phyloP scores from a whole-genome alignment of 352 stramenopile genomes.

The Phytophthora gonapodyides region DNA sequence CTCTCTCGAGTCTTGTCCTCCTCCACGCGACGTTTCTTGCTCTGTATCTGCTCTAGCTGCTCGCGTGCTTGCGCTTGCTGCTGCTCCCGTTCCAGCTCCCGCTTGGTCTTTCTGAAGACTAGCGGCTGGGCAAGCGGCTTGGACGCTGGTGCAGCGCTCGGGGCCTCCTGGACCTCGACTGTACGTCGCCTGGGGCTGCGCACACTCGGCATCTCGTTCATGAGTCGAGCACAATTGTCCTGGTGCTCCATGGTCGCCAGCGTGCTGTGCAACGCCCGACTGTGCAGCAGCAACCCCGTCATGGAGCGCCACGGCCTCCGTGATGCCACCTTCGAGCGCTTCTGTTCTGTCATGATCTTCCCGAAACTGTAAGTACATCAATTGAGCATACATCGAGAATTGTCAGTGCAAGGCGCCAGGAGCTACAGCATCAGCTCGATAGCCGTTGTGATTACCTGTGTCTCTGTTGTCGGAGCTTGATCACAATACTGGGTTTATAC shows the following conservation, averaged over 20 bases:
- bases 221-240: conserved; percentile 35
- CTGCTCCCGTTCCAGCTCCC: conserved; percentile 51
- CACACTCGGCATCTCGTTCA: conserved; percentile 22
- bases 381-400: conserved; percentile 1
- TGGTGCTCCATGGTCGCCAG: conserved; percentile 44
- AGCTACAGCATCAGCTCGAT: background rate
- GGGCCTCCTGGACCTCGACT: conserved; percentile 10
- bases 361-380: conserved; percentile 12
- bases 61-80: conserved; percentile 25
- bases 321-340: conserved; percentile 49
- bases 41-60: conserved; percentile 25
- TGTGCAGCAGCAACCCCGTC: conserved; percentile 39
- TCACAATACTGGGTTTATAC: background rate
- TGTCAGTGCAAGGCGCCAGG: conserved; percentile 1
- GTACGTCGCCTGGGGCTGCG: conserved; percentile 9
- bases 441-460: background rate
- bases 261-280: conserved; percentile 39
- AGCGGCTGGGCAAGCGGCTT: conserved; percentile 41
- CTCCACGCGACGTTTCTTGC: conserved; percentile 24
- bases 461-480: background rate
- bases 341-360: conserved; percentile 29
- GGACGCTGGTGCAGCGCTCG: conserved; percentile 6
- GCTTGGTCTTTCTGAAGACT: conserved; percentile 62
- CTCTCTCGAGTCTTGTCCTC: background rate
- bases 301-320: conserved; percentile 38